A percentile compares a stretch with the other conserved stretches of the same genome.
These are phyloP conservation scores for Clitopilus passeckerianus DNA, from an alignment of 768 basidiomycete species.

Conservation along the genomic window DNA sequence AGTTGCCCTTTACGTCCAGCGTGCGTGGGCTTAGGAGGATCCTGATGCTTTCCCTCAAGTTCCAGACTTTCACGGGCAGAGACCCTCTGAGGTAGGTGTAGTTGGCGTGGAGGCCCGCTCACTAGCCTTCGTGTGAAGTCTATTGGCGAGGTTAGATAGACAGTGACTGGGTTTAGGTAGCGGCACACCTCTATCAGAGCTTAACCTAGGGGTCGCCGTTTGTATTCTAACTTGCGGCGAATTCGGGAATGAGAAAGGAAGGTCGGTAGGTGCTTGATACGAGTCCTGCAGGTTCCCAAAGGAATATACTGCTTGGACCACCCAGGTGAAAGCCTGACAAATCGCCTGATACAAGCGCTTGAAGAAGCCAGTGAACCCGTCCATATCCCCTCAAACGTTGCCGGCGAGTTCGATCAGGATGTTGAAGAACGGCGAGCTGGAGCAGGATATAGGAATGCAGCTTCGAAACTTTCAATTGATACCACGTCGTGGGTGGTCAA, in stretches of 20 bases:
- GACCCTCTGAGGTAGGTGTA: neutral
- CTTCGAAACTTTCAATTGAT: neutral
- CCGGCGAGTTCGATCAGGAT: too few species aligned
- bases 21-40: neutral
- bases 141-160: neutral
- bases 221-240: neutral
- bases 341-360: neutral
- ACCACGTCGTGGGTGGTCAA: neutral
- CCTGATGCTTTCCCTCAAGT: too few species aligned
- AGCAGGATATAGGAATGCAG: neutral
- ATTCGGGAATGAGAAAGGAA: conserved; percentile 1
- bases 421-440: neutral
- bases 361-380: neutral
- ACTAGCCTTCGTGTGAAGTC: neutral
- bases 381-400: neutral
- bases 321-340: neutral
- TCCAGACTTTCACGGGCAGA: neutral
- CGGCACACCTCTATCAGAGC: neutral
- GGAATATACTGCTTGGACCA: neutral
- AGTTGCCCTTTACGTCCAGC: neutral
- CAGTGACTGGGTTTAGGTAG: neutral
- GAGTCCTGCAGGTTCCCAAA: neutral
- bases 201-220: neutral
- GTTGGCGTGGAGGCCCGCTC: neutral
- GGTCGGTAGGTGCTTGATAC: neutral